Conservation (phyloP, 2,329 filamentous ascomycete species). For the Xylariaceae sp. region DNA sequence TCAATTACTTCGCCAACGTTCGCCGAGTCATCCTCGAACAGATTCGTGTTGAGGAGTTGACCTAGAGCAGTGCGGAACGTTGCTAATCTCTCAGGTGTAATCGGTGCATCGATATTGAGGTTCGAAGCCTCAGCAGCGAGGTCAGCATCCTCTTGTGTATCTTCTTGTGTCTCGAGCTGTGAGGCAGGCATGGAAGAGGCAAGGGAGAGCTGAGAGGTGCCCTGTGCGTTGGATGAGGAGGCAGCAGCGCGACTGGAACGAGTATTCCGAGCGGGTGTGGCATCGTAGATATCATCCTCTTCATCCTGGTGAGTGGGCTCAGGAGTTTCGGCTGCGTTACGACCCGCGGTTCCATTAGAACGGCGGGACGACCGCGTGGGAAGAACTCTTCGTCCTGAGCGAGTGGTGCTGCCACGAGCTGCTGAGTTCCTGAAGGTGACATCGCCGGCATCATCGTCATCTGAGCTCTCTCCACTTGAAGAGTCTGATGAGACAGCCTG, state of each 20-base stretch:
- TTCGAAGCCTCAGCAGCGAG: constrained; percentile 33
- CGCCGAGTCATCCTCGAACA: constrained; percentile 87
- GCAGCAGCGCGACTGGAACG: constrained; percentile 37
- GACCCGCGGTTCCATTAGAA: constrained; percentile 26
- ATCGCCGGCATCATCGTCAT: constrained; percentile 52
- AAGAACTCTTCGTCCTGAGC: constrained; percentile 29
- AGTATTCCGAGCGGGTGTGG: constrained; percentile 40
- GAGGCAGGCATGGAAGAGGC: constrained; percentile 77
- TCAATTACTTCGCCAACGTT: constrained; percentile 67
- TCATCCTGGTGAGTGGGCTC: constrained; percentile 43
- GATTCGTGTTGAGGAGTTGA: constrained; percentile 68
- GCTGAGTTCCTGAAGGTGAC: constrained; percentile 31
- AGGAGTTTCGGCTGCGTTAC: constrained; percentile 28
- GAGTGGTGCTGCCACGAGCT: constrained; percentile 37
- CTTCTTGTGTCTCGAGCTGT: constrained; percentile 50
- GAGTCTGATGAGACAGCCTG: constrained; percentile 46
- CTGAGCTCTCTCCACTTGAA: constrained; percentile 54
- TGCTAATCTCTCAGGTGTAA: constrained; percentile 58
- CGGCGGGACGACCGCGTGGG: constrained; percentile 28
- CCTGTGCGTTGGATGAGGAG: constrained; percentile 34
- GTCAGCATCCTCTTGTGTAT: constrained; percentile 38
- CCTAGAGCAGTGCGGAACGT: constrained; percentile 78
- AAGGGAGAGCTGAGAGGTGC: constrained; percentile 53
- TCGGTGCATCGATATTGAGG: constrained; percentile 41
- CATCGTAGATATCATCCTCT: constrained; percentile 44